Evolutionary conservation across 1,284 basidiomycete species (phyloP).

Genomic region (Exobasidium cylindrosporum): DNA sequence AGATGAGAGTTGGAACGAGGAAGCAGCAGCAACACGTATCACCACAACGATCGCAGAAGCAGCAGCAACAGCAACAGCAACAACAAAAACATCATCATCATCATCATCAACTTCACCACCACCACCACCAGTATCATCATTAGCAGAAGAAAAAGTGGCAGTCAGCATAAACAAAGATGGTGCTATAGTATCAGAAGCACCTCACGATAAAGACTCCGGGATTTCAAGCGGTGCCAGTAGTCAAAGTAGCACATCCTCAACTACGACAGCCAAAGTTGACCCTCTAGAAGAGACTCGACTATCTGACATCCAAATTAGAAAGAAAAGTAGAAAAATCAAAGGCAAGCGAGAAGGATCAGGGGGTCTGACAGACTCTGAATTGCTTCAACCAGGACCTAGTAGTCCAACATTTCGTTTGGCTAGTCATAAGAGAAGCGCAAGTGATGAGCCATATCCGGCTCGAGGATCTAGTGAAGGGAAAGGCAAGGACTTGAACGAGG

Average conservation of each 20-base stretch:
- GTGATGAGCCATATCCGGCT: neutral
- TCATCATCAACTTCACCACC: too few species aligned
- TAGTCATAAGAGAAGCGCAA: conserved; percentile 8
- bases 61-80: too few species aligned
- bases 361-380: conserved; percentile 6
- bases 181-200: neutral
- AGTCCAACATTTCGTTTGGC: conserved; percentile 12
- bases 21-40: too few species aligned
- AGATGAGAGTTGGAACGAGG: neutral
- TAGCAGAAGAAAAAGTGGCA: too few species aligned
- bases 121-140: too few species aligned
- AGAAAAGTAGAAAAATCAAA: neutral
- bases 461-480: neutral
- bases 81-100: neutral
- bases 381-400: conserved; percentile 9
- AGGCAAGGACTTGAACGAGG: neutral
- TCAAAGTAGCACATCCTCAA: neutral
- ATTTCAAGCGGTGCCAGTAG: neutral
- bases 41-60: too few species aligned
- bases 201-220: neutral
- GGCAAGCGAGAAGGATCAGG: neutral
- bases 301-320: neutral
- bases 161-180: too few species aligned
- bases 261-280: neutral
- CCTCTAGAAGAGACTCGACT: neutral